Percentiles rank a stretch among this genome's conserved stretches.
phyloP scores from a whole-genome alignment of 208 protist genomes.

The Trypanosoma scelopori region DNA sequence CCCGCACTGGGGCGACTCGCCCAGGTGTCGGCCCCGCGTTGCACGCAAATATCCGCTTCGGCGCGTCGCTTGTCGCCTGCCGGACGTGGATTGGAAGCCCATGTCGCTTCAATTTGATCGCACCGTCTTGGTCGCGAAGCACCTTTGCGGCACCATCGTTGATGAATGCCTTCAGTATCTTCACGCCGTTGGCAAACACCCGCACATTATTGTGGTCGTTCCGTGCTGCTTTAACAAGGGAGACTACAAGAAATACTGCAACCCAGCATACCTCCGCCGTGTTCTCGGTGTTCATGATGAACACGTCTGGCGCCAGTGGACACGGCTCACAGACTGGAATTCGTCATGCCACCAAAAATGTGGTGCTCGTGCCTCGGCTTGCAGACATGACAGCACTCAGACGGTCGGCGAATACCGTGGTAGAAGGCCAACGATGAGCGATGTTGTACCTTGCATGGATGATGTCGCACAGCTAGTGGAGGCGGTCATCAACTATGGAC shows the following conservation, averaged over 20 bases:
- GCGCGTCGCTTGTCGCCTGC: conserved; percentile 44
- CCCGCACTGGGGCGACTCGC: conserved; percentile 38
- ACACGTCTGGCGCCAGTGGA: conserved; percentile 36
- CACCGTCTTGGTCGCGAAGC: conserved; percentile 71
- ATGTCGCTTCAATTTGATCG: conserved; percentile 28
- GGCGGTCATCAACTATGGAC: conserved; percentile 62
- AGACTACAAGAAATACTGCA: conserved; percentile 54
- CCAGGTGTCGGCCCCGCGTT: conserved; percentile 32
- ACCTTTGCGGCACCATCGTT: conserved; percentile 79
- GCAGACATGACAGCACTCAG: neutral
- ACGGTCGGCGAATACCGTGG: neutral
- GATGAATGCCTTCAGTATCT: conserved; percentile 68
- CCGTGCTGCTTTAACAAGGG: conserved; percentile 82
- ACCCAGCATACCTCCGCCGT: conserved; percentile 41
- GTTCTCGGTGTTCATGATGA: conserved; percentile 35
- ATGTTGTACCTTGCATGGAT: conserved; percentile 49
- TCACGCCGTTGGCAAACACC: conserved; percentile 44
- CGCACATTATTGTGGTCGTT: conserved; percentile 62
- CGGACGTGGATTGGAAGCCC: conserved; percentile 47
- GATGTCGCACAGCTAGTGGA: conserved; percentile 51
- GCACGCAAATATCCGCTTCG: conserved; percentile 33
- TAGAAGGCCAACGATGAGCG: conserved; percentile 34
- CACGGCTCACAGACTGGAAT: conserved; percentile 76
- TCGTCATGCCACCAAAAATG: conserved; percentile 26
- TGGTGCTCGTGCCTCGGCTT: neutral